Evolutionary conservation across 2,329 filamentous ascomycete genomes (phyloP), one percentile per base, ranked within the genome.

Genomic region (Ophiostoma piceae): DNA sequence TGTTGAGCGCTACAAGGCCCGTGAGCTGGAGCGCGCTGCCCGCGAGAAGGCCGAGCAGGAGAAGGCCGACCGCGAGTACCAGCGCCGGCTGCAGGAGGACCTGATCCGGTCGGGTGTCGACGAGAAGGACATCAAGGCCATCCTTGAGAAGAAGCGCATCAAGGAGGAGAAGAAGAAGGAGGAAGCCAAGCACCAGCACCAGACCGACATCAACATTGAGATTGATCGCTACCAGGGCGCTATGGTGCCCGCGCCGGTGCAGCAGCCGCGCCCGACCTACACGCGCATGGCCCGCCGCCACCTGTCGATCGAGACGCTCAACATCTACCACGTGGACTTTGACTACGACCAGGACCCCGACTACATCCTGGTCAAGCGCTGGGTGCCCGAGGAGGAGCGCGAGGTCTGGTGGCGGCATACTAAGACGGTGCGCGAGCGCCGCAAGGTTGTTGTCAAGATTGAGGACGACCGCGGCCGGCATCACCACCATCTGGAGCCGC

Each of bases 381-480:
- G 87, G 87, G 87, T 93, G 68, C 85, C 87, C 3, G 88, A 92
- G 74, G 85, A 86, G 72, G 86, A 92, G 76, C 90, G 92, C 75
- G 85, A 92, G 71, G 81, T 87, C 70, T 84, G 92, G 67, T 94
- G 91, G 84, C 84, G 86, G 62, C 90, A 93, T 79, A 92, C 90
- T 2, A 84, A 83, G 72, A 80, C 84, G 62, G 77, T 92, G 72
- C 87, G 88, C n/a, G 85, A 88, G 75, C 83, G 82, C 76, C 80
- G 82, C 7, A 83, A 81, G 74, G 77, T 82, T 60, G 78, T 84
- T 19, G 77, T 84, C 70, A 75, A 78, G 69, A 79, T 87, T 67
- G 83, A 85, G 71, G 84, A 79, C 39, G 78, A 80, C 64, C 78
- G 79, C 66, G 79, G 80, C 32, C 82, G 81, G 73, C 79, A 80